Base-by-base conservation (phyloP, 208 protist genomes). In the Acanthamoeba triangularis region DNA sequence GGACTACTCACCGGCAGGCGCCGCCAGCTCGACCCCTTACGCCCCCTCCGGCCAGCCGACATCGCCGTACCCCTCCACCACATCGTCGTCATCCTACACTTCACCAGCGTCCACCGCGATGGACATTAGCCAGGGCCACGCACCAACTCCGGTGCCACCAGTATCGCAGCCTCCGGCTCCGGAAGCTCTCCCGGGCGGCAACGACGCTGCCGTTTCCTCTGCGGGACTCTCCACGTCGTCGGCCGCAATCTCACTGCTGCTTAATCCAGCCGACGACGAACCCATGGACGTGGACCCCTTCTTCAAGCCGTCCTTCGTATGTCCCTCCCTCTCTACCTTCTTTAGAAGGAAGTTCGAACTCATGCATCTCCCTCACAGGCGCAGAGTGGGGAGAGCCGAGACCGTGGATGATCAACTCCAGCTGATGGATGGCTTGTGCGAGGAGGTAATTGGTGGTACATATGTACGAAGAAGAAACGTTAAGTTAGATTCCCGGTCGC, bases 221-320 rank as follows among this genome's bases (percentile, higher is more conserved):
- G 7, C 76, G 0, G 67, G 67, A 16, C 67, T 74, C 13, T 41
- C 67, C 14, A 41, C 11, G 13, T 90, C 82, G 23, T 90, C 82
- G 18, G 82, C 82, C 14, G 44, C 82, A 1, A 90, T 90, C 82
- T 16, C 82, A 1, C 82, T 90, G 25, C 52, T 90, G 49, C 82
- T 90, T 25, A 90, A 90, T 44, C 82, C 82, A n/a, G 54, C 52
- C 1, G 82, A 65, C 18, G 82, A 90, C 82, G 82, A 90, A 65
- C 18, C 82, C 52, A 90, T 90, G 82, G 82, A 90, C 52, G 82
- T 90, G 28, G 82, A 65, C 49, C 52, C 52, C 18, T 90, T 44
- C 35, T 59, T 56, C 44, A 44, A 44, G 35, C 33, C 69, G 8
- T 47, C 69, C n/a, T 78, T 78, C 25, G n/a, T 63, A 67, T 11